phyloP scores from a whole-genome alignment of 2,329 filamentous ascomycete genomes.

The Lasiodiplodia sp. region DNA sequence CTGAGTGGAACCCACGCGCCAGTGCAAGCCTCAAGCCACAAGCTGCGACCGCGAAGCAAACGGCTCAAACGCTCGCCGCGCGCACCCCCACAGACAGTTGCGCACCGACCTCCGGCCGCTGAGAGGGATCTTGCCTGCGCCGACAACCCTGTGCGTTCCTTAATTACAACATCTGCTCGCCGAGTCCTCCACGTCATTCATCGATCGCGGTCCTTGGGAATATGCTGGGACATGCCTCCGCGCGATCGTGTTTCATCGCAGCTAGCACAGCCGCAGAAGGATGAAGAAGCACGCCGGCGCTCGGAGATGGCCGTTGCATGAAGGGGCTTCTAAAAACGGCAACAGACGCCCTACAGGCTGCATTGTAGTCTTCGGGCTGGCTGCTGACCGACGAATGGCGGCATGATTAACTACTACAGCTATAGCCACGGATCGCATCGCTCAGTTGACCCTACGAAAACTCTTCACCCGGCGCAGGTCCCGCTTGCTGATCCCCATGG shows the following conservation, averaged over 20 bases:
- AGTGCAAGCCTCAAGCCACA: constrained; percentile 13
- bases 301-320: constrained; percentile 9
- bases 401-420: constrained; percentile 2
- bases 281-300: not conserved
- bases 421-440: not conserved
- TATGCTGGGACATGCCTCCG: not conserved
- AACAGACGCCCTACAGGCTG: constrained; percentile 1
- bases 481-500: constrained; percentile 27
- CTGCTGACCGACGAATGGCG: not conserved
- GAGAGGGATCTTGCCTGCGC: constrained; percentile 22
- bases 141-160: not conserved
- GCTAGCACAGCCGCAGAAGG: not conserved
- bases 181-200: constrained; percentile 2
- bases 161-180: not conserved
- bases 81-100: not conserved
- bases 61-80: constrained; percentile 16
- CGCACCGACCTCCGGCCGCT: constrained; percentile 3
- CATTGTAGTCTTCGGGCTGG: not conserved
- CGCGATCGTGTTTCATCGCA: not conserved
- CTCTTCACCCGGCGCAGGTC: constrained; percentile 27
- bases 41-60: not conserved
- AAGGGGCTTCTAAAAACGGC: not conserved
- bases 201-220: not conserved
- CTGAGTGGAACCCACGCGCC: constrained; percentile 7
- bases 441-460: not conserved